Base-by-base conservation (phyloP, 2,329 filamentous ascomycete species). In the Bipolaris gigantea region DNA sequence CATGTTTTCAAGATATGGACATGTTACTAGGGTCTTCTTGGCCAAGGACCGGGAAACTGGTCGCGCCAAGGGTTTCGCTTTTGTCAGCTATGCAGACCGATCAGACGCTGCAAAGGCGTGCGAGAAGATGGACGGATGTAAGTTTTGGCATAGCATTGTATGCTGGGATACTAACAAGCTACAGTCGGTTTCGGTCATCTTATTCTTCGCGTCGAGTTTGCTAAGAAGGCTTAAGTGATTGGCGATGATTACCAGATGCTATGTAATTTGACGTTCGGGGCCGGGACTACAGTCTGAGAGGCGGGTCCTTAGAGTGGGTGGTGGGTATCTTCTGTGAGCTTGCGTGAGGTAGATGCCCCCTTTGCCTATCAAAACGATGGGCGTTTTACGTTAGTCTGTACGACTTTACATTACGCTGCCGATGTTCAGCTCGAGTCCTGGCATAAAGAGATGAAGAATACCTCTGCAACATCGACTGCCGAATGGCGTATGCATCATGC, bases 21-120 rank as follows among this genome's bases (percentile, higher is more conserved):
- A 92, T 66, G 94, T 99, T 73, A 97, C 93, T 53, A 87, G 94
- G 76, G 94, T 99, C 46, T 99, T 99, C 83, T 79, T 99, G 71
- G 94, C 94, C 70, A 97, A 97, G 84, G 94, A 99, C 80, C 84
- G 94, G 74, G 94, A 99, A 70, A 99, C 94, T 36, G 90, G 92
- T 57, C 81, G 93, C 75, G 94, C 94, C 67, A 99, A 99, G 86
- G 94, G 94, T 60, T 99, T 99, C 76, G 95, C 95, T 23, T 99
- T 99, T 77, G 96, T 99, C 82, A 96, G 90, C 77, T 99, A 94
- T 73, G 90, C 89, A 56, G 94, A 99, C 76, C 83, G 94, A 66
- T 78, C 82, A 65, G 94, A 99, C 77, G 94, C 94, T 65, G 89
- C 90, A 67, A 90, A 89, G 80, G 94, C 94, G 36, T 96, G 90